Evolutionary conservation across 371 early-diverging fungal species (phyloP), one percentile per base, ranked within the genome.

Genomic region (Rhizopus delemar): DNA sequence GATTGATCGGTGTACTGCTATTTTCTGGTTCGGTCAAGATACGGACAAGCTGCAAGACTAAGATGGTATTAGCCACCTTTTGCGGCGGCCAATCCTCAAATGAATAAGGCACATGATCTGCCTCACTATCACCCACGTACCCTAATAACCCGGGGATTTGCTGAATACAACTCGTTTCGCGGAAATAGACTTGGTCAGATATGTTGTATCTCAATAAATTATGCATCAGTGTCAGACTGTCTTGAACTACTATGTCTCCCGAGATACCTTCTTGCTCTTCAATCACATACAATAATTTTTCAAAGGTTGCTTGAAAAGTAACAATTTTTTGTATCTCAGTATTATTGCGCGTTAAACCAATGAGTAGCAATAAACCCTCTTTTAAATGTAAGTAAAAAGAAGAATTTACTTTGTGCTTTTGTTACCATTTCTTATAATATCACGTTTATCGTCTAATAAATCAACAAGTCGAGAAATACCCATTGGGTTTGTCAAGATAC

Each of bases 251-350:
- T 61, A 98, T 95, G 41, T 92, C 95, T 22, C 97, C 97, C 9
- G 92, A 89, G 33, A 93, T 86, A 12, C 92, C 95, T 41, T 93
- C 96, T 62, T 96, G 96, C n/a, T 93, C 93, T 48, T 85, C 74
- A 61, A 96, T 90, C 48, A 95, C 90, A 2, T 82, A 81, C 53
- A 97, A 75, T 34, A 96, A 70, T 15, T 90, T 83, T 61, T 97
- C 98, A 77, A 98, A 97, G 5, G 95, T 94, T 65, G 91, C 95
- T 67, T 97, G 95, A 71, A 98, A 98, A 4, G 97, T 96, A 48
- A 97, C 91, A 59, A 98, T 93, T 78, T 98, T 97, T 75, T 98
- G 98, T 31, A 98, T 89, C 46, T 97, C 98, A 34, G 96, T 90
- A 72, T 96, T 95, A 41, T 80, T 84, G 55, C 88, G 84, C 7